phyloP scores from a whole-genome alignment of 1,284 basidiomycete species.

The Fomitopsis pinicola region DNA sequence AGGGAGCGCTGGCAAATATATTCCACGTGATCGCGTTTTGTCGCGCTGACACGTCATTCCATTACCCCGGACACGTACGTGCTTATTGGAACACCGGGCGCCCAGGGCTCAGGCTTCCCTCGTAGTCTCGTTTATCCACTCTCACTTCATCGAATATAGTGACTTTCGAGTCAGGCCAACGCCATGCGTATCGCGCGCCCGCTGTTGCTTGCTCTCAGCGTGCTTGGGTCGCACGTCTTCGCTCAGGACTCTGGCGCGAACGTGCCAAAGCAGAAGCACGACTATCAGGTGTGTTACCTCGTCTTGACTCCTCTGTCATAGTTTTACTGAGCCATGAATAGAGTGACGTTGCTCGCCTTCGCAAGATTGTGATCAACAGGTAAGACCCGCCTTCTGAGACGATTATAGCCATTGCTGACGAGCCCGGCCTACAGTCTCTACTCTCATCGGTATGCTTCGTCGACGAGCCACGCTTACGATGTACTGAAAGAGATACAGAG shows the following conservation, averaged over 20 bases:
- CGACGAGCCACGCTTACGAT: background rate
- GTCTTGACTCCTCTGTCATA: no score
- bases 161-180: constrained; percentile 6
- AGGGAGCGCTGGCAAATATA: no score
- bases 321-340: constrained; percentile 27
- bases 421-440: constrained; percentile 38
- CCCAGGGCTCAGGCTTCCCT: no score
- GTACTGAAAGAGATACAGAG: constrained; percentile 40
- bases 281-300: constrained; percentile 66
- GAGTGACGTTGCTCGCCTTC: constrained; percentile 89
- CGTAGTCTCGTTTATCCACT: background rate
- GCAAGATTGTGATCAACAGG: constrained; percentile 92
- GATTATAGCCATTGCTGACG: background rate
- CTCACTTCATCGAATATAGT: background rate
- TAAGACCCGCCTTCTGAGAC: constrained; percentile 19
- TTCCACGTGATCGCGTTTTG: background rate
- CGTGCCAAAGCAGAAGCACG: constrained; percentile 52
- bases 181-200: constrained; percentile 60
- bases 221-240: constrained; percentile 43
- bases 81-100: background rate
- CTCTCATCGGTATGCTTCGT: constrained; percentile 57
- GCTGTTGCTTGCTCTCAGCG: constrained; percentile 47
- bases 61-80: background rate
- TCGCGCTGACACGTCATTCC: constrained; percentile 8
- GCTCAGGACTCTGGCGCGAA: constrained; percentile 45